A percentile compares a stretch with the other conserved stretches of the same genome.
Conservation (phyloP, 257 asterid genomes). For the Mentha longifolia region DNA sequence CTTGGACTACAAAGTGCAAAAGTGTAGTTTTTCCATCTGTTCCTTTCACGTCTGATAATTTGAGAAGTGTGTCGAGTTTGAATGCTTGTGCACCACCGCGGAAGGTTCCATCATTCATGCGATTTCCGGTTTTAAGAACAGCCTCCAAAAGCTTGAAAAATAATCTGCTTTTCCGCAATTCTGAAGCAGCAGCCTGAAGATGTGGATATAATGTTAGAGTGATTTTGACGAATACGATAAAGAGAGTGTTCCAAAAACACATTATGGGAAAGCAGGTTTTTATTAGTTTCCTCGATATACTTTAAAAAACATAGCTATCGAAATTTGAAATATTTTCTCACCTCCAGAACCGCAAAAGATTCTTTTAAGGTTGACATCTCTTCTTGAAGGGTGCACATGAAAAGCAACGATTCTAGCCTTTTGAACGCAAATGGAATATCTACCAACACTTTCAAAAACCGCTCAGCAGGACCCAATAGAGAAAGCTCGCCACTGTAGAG, state of each 20-base stretch:
- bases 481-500: constrained; percentile 78
- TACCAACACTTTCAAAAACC: constrained; percentile 82
- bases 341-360: constrained; percentile 79
- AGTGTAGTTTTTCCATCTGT: constrained; percentile 89
- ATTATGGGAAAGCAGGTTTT: neutral
- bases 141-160: constrained; percentile 95
- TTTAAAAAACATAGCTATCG: neutral
- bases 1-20: constrained; percentile 87
- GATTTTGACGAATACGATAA: neutral
- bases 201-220: neutral
- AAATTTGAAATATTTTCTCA: constrained; percentile 36
- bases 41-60: constrained; percentile 86
- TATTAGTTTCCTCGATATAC: neutral
- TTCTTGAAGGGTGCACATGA: constrained; percentile 81
- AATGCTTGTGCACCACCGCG: constrained; percentile 98
- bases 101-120: constrained; percentile 93
- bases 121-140: constrained; percentile 94
- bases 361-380: constrained; percentile 59
- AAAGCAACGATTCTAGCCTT: constrained; percentile 72
- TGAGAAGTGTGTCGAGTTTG: constrained; percentile 88
- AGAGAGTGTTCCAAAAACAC: neutral
- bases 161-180: constrained; percentile 75
- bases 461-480: constrained; percentile 83
- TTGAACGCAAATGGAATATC: constrained; percentile 84
- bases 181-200: constrained; percentile 87